Base-by-base conservation (phyloP, 345 rosid genomes). In the Zanthoxylum bungeanum region DNA sequence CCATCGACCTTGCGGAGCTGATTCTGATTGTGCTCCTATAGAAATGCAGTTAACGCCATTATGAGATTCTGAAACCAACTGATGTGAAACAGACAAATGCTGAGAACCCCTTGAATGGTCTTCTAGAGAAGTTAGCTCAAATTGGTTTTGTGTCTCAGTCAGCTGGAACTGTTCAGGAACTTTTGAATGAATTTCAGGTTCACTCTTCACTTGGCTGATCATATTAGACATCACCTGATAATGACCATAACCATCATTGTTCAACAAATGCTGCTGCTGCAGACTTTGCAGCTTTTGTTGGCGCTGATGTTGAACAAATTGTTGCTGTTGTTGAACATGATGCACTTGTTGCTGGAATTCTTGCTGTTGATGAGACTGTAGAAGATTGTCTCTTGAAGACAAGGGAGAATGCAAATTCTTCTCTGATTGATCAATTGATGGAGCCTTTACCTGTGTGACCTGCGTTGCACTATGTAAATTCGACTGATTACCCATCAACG, bases 111-210 rank as follows among this genome's bases (percentile, higher is more conserved):
- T 74, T 42, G 84, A 75, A 74, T 70, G 81, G 28, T 87, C 87
- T 70, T 84, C 94, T 63, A 81, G 73, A 47, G 85, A 72, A 64
- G 81, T 88, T 59, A 88, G 91, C 77, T 87, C 93, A 69, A 86
- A 87, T 58, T 87, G 94, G 73, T 81, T 86, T 79, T 88, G 94
- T 71, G 82, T 52, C 75, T 86, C 93, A 39, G 91, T 69, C 52
- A 86, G 82, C 79, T 84, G 89, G 75, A 82, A 73, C 53, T 70
- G 86, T 61, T 86, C 96, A 59, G 92, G 70, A 66, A 82, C 72
- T 81, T 87, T 93, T 25, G 91, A 78, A 67, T 76, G 86, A 69
- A 86, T 70, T 60, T 80, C 91, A 70, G 94, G 86, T 81, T 91
- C 97, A 69, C 40, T 81, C 88, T 91, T 91, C 63, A 84, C 82